These are phyloP conservation scores for Udeniomyces megalosporus DNA, from an alignment of 768 basidiomycete species.

Conservation along the genomic window DNA sequence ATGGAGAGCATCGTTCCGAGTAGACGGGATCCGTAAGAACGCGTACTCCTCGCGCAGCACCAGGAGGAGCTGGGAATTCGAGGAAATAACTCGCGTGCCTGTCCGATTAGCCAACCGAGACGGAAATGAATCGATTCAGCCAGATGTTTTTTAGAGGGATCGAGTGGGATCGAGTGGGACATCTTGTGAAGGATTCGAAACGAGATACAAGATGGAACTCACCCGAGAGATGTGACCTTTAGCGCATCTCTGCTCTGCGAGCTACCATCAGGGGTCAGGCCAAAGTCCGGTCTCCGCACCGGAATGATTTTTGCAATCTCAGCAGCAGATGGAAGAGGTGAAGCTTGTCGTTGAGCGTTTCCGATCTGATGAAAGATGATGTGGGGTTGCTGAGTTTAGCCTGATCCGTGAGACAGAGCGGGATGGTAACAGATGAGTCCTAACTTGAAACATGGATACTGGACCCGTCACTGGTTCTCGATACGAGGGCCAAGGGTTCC, in stretches of 20 bases:
- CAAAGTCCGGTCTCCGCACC: conserved; percentile 15
- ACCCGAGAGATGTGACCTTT: conserved; percentile 41
- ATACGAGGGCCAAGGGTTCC: conserved; percentile 18
- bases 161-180: too few relatives aligned
- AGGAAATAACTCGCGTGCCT: conserved; percentile 41
- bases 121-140: too few relatives aligned
- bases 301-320: conserved; percentile 12
- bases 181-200: too few relatives aligned
- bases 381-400: too few relatives aligned
- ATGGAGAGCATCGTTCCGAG: conserved; percentile 40
- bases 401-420: too few relatives aligned
- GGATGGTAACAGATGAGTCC: not conserved
- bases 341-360: not conserved
- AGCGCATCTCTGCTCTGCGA: conserved; percentile 21
- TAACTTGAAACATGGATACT: not conserved
- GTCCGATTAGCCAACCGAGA: too few relatives aligned
- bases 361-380: too few relatives aligned
- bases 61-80: conserved; percentile 34
- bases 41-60: conserved; percentile 31
- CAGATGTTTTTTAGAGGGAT: too few relatives aligned
- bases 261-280: not conserved
- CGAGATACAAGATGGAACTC: not conserved
- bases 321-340: not conserved
- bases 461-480: not conserved
- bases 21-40: conserved; percentile 41